Base-by-base conservation (phyloP, 768 basidiomycete genomes). In the Pilatotrama ljubarskyi region DNA sequence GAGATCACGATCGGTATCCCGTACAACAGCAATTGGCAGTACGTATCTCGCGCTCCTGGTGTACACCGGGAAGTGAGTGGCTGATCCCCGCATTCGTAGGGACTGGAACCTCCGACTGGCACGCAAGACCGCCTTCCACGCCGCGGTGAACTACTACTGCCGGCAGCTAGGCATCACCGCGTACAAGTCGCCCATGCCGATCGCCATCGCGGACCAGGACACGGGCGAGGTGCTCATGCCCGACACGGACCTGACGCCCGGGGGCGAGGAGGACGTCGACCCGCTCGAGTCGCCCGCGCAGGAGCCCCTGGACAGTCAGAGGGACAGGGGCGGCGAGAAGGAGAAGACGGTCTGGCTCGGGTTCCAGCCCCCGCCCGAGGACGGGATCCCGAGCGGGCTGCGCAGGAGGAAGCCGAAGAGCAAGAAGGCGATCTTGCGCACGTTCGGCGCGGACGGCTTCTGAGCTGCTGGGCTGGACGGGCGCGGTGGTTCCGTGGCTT, bases 51-150 rank as follows among this genome's bases (percentile, higher is more conserved):
- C 40, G 37, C 18, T 18, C 25, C 32, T 40, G 22, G 24, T 10
- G n/a, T 13, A 8, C 29, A 15, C 48, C 0, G 32, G n/a, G n/a
- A n/a, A n/a, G 0, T 18, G 7, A 6, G 1, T 6, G 20, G 38
- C 22, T 24, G 20, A 35, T 7, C n/a, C 5, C 15, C 51, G 3
- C 18, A 41, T 37, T 18, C n/a, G 10, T 51, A 63, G 80, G 66
- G 84, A 85, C 70, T 92, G 89, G 89, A 81, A 82, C 24, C 73
- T 86, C 25, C 81, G 80, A 18, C 77, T 76, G 61, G 72, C 80
- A 11, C 82, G 89, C 47, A 84, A 82, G 68, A 92, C 90, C 0
- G 87, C 90, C 2, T 93, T 93, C 77, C 84, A 90, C 68, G 88
- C 88, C 9, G 90, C 91, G 1, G 85, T 85, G 20, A 84, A 90